These are phyloP conservation scores for Colletotrichum sp. DNA, from an alignment of 2,329 filamentous ascomycete species.

Conservation along the genomic window DNA sequence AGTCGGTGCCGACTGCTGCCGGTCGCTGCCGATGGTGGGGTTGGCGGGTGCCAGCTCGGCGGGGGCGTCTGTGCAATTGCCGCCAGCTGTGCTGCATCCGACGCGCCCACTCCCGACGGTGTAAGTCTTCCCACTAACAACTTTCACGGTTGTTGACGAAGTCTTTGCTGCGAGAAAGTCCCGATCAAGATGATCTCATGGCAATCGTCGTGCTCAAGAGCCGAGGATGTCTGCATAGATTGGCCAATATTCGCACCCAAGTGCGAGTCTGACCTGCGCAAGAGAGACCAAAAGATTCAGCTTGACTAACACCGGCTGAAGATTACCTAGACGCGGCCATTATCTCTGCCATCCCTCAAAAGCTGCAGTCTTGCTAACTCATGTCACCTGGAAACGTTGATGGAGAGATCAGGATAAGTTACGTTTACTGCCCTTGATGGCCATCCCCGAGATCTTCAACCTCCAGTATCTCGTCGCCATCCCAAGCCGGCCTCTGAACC, in stretches of 20 bases:
- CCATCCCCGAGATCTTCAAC: background rate
- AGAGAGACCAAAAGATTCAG: background rate
- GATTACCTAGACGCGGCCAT: background rate
- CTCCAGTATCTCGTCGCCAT: background rate
- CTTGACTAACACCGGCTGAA: background rate
- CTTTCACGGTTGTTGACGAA: background rate
- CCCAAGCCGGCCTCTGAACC: background rate
- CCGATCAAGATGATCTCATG: background rate
- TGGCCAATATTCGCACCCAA: background rate
- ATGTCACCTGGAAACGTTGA: background rate
- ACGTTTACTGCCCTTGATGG: background rate
- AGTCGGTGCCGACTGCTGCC: background rate
- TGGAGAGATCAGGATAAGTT: background rate
- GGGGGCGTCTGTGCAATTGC: background rate
- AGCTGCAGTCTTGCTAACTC: too few relatives aligned
- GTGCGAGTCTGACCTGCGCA: background rate
- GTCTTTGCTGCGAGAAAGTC: background rate
- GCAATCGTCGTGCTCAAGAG: background rate
- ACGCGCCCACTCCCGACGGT: background rate
- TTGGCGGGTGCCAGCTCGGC: background rate
- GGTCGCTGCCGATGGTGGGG: slow-evolving; percentile 5
- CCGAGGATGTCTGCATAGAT: background rate
- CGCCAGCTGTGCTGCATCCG: background rate
- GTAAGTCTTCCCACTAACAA: background rate
- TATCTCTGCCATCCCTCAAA: too few relatives aligned